Percentiles rank a stretch among this genome's conserved stretches.
Conservation (phyloP, 768 basidiomycete genomes). For the Podaxis pistillaris region DNA sequence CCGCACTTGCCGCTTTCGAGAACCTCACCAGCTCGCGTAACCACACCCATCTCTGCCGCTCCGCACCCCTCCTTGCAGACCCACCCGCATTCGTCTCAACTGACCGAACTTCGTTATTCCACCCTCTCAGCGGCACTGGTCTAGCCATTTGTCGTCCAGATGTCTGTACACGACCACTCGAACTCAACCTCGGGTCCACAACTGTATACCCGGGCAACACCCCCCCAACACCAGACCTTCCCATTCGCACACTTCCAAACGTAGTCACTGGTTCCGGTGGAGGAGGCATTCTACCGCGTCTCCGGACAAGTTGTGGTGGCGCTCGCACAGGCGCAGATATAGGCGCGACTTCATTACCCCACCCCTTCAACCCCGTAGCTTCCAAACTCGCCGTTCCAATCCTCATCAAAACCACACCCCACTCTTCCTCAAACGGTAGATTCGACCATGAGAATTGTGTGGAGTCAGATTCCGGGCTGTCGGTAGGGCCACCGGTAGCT, state of each 20-base stretch:
- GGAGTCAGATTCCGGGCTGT: slow-evolving; percentile 13
- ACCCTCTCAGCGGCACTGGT: slow-evolving; percentile 1
- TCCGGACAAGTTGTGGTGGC: slow-evolving; percentile 2
- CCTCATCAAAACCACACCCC: slow-evolving; percentile 66
- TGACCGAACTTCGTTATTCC: slow-evolving; percentile 12
- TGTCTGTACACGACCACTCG: background rate
- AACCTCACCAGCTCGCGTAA: slow-evolving; percentile 2
- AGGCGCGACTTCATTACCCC: slow-evolving; percentile 71
- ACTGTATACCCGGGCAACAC: slow-evolving; percentile 23
- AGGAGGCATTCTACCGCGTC: slow-evolving; percentile 9
- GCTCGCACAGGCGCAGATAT: slow-evolving; percentile 29
- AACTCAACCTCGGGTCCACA: background rate
- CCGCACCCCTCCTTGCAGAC: slow-evolving; percentile 28
- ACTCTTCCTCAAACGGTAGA: slow-evolving; percentile 69
- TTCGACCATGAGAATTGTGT: slow-evolving; percentile 23
- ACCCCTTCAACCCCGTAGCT: slow-evolving; percentile 66
- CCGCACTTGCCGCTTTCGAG: slow-evolving; percentile 6
- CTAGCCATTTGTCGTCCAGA: background rate
- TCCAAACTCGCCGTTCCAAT: slow-evolving; percentile 76
- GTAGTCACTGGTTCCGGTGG: slow-evolving; percentile 17
- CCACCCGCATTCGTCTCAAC: slow-evolving; percentile 9
- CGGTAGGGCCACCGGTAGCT: slow-evolving; percentile 7
- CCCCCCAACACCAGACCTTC: slow-evolving; percentile 28
- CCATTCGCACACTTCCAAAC: slow-evolving; percentile 31
- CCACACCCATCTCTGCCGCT: slow-evolving; percentile 26